Evolutionary conservation across 2,329 filamentous ascomycete species (phyloP), one percentile per base, ranked within the genome.

Genomic region (Penicillium verrucosum): DNA sequence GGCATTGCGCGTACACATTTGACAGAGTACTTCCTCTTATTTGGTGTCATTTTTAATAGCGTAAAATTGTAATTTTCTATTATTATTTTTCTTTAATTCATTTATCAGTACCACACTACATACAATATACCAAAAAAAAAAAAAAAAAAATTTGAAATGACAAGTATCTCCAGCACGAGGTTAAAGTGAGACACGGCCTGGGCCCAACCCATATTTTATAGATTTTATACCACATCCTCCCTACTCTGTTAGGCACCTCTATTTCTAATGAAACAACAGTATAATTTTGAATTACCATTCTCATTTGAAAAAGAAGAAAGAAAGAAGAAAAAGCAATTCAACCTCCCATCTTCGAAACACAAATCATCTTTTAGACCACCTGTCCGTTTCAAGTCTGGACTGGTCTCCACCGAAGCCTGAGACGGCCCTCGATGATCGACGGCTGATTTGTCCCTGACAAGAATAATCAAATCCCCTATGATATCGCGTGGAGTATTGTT

Each of bases 331-430:
- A 30, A 30, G 21, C 11, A 44, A 18, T 23, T 23, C 36, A 29
- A 23, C 8, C n/a, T 34, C 14, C 21, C 25, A 23, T 16, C 25
- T n/a, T 12, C 21, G 27, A 11, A 44, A 29, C 11, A 11, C 18
- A 29, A 23, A 44, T 32, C 4, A 9, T n/a, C 30, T 34, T 4
- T 7, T 21, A 30, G 38, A 51, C 30, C 45, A 37, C 52, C 25
- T 51, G 52, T 43, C 52, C 38, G n/a, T 61, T 61, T 57, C 57
- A 18, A 23, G 30, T 44, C 38, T 43, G n/a, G 21, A 43, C 29
- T 51, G 23, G 21, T 36, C 50, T 30, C 50, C 49, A 51, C 48
- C 27, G 38, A 23, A 25, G 16, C 36, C 27, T 29, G n/a, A 23
- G 25, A 21, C 21, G 12, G 11, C n/a, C 5, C n/a, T 30, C 9